Evolutionary conservation across 2,329 filamentous ascomycete genomes (phyloP).

Genomic region (Podosphaera fusca): DNA sequence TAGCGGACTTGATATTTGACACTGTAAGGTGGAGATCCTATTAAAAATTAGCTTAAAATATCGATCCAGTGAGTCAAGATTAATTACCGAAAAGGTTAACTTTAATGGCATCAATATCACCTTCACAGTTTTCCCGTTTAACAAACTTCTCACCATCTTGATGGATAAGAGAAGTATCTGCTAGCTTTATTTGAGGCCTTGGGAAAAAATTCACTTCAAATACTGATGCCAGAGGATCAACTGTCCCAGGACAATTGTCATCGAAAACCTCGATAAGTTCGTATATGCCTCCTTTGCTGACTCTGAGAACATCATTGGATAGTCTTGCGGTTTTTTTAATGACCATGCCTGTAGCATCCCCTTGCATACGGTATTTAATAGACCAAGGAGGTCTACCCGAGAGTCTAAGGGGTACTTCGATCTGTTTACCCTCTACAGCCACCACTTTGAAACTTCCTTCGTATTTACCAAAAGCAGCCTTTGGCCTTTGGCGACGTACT

Average conservation of each 20-base stretch:
- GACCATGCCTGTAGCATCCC: conserved; percentile 23
- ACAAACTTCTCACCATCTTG: conserved; percentile 31
- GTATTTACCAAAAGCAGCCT: conserved; percentile 63
- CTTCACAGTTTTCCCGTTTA: conserved; percentile 77
- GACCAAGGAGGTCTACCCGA: conserved; percentile 72
- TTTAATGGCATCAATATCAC: conserved; percentile 76
- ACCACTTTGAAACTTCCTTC: conserved; percentile 56
- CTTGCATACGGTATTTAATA: conserved; percentile 48
- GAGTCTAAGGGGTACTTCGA: conserved; percentile 61
- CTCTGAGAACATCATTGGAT: conserved; percentile 46
- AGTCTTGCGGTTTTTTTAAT: conserved; percentile 23
- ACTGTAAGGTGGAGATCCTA: conserved; percentile 58
- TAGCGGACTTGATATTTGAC: conserved; percentile 62
- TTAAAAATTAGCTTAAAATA: neutral
- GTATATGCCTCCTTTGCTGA: conserved; percentile 49
- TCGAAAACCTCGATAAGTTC: conserved; percentile 60
- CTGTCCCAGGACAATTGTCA: conserved; percentile 54
- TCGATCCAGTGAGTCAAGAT: neutral
- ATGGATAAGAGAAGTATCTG: conserved; percentile 38
- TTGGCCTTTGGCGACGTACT: conserved; percentile 71
- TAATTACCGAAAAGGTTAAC: conserved; percentile 49
- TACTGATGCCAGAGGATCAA: conserved; percentile 47
- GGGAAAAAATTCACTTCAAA: conserved; percentile 76
- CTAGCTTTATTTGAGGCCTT: conserved; percentile 47
- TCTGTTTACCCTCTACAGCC: conserved; percentile 50